A percentile compares a stretch with the other conserved stretches of the same genome.
These are phyloP conservation scores for Geotrichum restrictum DNA, from an alignment of 1,139 yeast species.

Conservation along the genomic window DNA sequence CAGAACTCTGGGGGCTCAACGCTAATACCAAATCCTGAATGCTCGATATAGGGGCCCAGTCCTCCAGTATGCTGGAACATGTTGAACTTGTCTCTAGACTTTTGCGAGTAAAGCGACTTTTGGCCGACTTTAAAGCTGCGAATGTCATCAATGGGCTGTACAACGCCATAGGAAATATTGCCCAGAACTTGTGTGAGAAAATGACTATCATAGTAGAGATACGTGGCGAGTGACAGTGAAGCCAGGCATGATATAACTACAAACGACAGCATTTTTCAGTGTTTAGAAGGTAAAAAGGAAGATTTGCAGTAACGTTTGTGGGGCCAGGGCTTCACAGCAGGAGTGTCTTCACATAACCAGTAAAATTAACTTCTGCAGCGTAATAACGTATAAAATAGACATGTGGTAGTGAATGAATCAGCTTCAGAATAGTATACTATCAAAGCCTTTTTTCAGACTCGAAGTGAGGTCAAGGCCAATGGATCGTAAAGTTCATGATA, in stretches of 20 bases:
- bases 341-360: not conserved
- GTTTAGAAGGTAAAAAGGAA: not conserved
- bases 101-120: slow-evolving; percentile 1
- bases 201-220: not conserved
- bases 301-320: not conserved
- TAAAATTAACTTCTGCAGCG: too few species aligned
- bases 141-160: not conserved
- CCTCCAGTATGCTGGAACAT: slow-evolving; percentile 22
- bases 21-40: slow-evolving; percentile 44
- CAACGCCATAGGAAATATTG: not conserved
- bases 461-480: too few species aligned
- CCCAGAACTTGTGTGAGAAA: not conserved
- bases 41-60: slow-evolving; percentile 35
- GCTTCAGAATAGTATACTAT: too few species aligned
- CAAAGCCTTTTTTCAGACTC: too few species aligned
- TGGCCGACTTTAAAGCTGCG: not conserved
- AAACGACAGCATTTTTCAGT: not conserved
- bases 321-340: not conserved
- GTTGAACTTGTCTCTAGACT: slow-evolving; percentile 13
- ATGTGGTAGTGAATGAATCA: too few species aligned
- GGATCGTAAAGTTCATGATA: too few species aligned
- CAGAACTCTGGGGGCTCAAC: slow-evolving; percentile 28
- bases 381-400: too few species aligned
- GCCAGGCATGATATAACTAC: not conserved
- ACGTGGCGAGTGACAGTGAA: not conserved